phyloP scores from a whole-genome alignment of 768 basidiomycete genomes.

The Trametes sanguinea region DNA sequence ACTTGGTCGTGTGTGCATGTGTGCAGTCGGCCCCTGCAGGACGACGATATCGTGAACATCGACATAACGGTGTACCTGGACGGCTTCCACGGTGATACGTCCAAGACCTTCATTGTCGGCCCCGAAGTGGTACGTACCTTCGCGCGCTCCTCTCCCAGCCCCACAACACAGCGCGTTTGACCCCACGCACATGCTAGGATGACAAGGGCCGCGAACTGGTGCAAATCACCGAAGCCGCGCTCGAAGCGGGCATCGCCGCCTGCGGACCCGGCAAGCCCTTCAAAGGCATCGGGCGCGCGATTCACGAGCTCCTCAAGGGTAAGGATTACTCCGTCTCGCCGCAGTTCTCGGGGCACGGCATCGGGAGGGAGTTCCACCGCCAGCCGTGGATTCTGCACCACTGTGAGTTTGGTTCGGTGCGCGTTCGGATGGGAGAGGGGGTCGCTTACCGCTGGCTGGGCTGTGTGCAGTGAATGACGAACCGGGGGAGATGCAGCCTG shows the following conservation, averaged over 20 bases:
- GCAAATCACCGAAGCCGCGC: slow-evolving; percentile 58
- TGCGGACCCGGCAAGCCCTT: slow-evolving; percentile 77
- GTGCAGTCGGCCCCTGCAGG: slow-evolving; percentile 70
- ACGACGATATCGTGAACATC: slow-evolving; percentile 86
- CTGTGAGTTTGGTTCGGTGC: slow-evolving; percentile 43
- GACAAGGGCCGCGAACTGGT: slow-evolving; percentile 67
- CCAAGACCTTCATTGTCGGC: slow-evolving; percentile 80
- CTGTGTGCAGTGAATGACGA: slow-evolving; percentile 69
- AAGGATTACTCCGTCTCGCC: slow-evolving; percentile 63
- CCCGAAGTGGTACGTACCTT: slow-evolving; percentile 54
- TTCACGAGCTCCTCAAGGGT: slow-evolving; percentile 50
- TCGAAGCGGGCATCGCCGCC: slow-evolving; percentile 67
- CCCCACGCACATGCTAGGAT: slow-evolving; percentile 50
- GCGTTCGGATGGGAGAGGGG: not conserved
- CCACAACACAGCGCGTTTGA: not conserved
- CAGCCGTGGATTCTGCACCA: slow-evolving; percentile 84
- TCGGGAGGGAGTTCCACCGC: slow-evolving; percentile 78
- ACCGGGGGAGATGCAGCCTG: slow-evolving; percentile 77
- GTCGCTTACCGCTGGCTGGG: no score
- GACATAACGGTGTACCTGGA: slow-evolving; percentile 85
- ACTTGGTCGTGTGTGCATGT: not conserved
- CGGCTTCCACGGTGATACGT: slow-evolving; percentile 90
- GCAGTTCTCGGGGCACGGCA: slow-evolving; percentile 85
- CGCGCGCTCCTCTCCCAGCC: not conserved
- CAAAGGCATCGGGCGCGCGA: slow-evolving; percentile 69